phyloP scores from a whole-genome alignment of 805 yeast species.

The Nakazawaea siamensis region DNA sequence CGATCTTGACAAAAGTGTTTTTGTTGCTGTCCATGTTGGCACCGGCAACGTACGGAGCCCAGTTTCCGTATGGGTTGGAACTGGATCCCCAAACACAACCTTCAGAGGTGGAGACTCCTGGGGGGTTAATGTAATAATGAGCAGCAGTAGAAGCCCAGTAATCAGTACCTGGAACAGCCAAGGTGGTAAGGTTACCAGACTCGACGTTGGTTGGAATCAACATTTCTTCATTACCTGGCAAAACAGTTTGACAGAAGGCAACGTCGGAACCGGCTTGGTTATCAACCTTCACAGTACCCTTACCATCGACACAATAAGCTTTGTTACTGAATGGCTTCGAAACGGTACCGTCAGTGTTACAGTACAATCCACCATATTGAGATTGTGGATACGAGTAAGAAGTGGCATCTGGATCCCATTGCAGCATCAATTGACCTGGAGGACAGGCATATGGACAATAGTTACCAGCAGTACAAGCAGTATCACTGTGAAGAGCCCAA shows the following conservation, averaged over 20 bases:
- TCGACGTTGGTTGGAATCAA: constrained; percentile 71
- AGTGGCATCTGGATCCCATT: constrained; percentile 79
- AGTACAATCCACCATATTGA: constrained; percentile 75
- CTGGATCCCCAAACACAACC: constrained; percentile 83
- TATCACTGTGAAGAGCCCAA: constrained; percentile 82
- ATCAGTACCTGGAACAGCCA: constrained; percentile 81
- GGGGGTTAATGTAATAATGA: constrained; percentile 78
- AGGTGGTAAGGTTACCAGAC: constrained; percentile 34
- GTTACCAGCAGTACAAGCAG: constrained; percentile 61
- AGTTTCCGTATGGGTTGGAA: constrained; percentile 68
- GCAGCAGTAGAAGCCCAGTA: constrained; percentile 87
- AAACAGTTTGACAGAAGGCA: constrained; percentile 87
- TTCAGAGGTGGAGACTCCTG: constrained; percentile 68
- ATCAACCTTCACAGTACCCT: constrained; percentile 52
- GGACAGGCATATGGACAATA: constrained; percentile 92
- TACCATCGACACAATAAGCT: constrained; percentile 69
- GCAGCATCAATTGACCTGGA: constrained; percentile 80
- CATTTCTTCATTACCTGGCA: constrained; percentile 95
- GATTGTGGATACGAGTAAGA: constrained; percentile 70
- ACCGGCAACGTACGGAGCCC: constrained; percentile 94
- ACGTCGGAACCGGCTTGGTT: constrained; percentile 52
- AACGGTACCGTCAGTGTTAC: constrained; percentile 62
- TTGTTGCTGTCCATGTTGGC: constrained; percentile 69
- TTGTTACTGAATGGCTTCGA: constrained; percentile 50
- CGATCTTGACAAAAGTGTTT: constrained; percentile 74